Conservation (phyloP, 805 yeast genomes). For the Yamadazyma philogaea region DNA sequence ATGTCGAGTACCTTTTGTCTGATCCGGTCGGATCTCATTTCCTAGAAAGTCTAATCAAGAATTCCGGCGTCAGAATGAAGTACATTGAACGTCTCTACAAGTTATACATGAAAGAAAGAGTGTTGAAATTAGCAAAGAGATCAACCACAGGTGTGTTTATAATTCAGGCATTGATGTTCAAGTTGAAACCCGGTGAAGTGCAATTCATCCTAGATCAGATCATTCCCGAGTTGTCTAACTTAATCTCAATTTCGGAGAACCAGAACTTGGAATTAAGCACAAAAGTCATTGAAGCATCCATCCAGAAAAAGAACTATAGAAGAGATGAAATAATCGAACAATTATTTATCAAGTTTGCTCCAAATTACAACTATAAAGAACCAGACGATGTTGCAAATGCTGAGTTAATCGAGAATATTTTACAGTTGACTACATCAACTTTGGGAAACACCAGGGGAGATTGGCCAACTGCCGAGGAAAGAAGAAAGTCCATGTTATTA, state of each 20-base stretch:
- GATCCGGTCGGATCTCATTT: constrained; percentile 95
- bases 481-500: constrained; percentile 71
- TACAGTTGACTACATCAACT: constrained; percentile 65
- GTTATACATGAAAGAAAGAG: constrained; percentile 69
- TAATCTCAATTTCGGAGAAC: constrained; percentile 48
- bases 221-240: constrained; percentile 61
- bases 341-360: constrained; percentile 40
- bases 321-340: constrained; percentile 56
- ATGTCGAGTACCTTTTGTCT: constrained; percentile 76
- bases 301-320: constrained; percentile 52
- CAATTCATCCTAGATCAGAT: constrained; percentile 59
- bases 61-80: constrained; percentile 58
- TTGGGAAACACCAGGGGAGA: constrained; percentile 79
- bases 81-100: constrained; percentile 68
- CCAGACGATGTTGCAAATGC: constrained; percentile 12
- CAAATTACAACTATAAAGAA: constrained; percentile 28
- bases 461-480: constrained; percentile 90
- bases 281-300: constrained; percentile 64
- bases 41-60: constrained; percentile 65
- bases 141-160: constrained; percentile 84
- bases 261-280: constrained; percentile 71
- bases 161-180: constrained; percentile 65
- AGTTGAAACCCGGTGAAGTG: constrained; percentile 61
- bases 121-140: constrained; percentile 71
- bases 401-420: constrained; percentile 64